Base-by-base conservation (phyloP, 352 stramenopile genomes). In the Phytophthora pisi region DNA sequence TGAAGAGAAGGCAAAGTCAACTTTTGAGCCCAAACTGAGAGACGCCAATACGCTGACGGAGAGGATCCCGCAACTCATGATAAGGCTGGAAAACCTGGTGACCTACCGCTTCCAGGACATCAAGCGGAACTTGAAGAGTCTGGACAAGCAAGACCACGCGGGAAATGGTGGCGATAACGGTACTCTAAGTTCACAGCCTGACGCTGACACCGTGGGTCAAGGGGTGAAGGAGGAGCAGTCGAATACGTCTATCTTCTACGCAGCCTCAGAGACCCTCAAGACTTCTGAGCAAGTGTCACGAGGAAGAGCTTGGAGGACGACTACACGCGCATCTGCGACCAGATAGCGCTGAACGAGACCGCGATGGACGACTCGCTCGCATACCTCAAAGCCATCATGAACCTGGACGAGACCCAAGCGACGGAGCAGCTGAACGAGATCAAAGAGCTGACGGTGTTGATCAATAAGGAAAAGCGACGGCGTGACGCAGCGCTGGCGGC, bases 271-370 rank as follows among this genome's bases (percentile, higher is more conserved):
- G 18, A 34, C 31, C 23, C 45, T 63, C 16, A 52, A 18, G 45
- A 42, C 54, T 30, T 24, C 30, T 30, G 45, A 15, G 15, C 28
- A 20, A 50, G 31, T 55, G 28, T 34, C 8, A 15, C 18, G 11
- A 23, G 54, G n/a, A 58, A 69, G 31, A 49, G 61, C 2, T 50
- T 69, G 38, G 15, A 23, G 7, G 42, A 58, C 42, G 47, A 64
- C 18, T 68, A 68, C 26, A 64, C 36, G 18, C 30, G 26, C 15
- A 51, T 59, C 13, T 64, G 47, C 18, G 23, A 63, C 20, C 50
- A 66, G 18, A 57, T 70, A 4, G 4, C 16, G 20, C 7, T 46
- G n/a, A 70, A 61, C 6, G 43, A 70, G 30, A 57, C 42, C 20
- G 50, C 42, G 26, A 57, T 66, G 24, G 54, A 57, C 30, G 50